Base-by-base conservation (phyloP, 371 early-diverging fungal species). In the Phascolomyces articulosus region DNA sequence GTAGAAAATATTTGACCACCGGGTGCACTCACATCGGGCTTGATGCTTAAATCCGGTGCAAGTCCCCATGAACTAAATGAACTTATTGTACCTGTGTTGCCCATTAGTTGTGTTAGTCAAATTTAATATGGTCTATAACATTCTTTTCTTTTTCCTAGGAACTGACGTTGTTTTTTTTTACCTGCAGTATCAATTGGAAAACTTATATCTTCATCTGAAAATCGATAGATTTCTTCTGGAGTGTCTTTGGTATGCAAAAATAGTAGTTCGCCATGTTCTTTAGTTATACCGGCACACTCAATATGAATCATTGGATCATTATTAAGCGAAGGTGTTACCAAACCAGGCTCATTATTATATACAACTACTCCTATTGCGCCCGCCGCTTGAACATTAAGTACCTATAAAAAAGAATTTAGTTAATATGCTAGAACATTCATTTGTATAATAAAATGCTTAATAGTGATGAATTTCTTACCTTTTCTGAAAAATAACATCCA, bases 1-100 rank as follows among this genome's bases (percentile, higher is more conserved):
- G 90, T 89, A 23, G 91, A 91, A 67, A 86, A 89, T 26, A 93
- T 91, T 56, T 86, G 78, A 8, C 90, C 91, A 34, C 92, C 92
- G 3, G 92, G 91, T 9, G 88, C 90, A 41, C 83, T 79, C 6
- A 91, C 51, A 56, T 91, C 91, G 9, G 92, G 93, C 53, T 90
- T 88, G 58, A 90, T 47, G 23, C 90, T 86, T 20, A 93, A 72
- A 64, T 88, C 86, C 15, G 88, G 85, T 4, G 85, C 88, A 0
- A 89, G 80, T 24, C 93, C 93, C 88, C 87, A 91, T 18, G 92
- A 91, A 60, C 82, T 82, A 54, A 78, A 78, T 1, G 72, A 57
- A 49, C 82, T 82, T 9, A 78, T 73, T 2, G 63, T 57, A 7
- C 69, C 73, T 72, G 61, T 40, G 3, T 9, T 1, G 11, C 11